Conservation (phyloP, 2,329 filamentous ascomycete genomes). For the Botryosphaeria dothidea region DNA sequence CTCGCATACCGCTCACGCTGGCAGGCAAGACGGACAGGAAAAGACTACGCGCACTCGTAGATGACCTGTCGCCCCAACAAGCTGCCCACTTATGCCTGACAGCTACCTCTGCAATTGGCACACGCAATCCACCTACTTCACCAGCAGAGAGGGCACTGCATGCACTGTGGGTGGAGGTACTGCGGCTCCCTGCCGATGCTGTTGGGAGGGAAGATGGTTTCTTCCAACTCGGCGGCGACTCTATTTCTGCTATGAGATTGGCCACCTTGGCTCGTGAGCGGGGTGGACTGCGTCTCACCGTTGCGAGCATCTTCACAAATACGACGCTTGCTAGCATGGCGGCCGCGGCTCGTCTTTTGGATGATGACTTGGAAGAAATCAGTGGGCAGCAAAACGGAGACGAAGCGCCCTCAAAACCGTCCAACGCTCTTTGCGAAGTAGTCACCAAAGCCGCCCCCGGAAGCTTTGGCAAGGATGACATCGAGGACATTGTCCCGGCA, state of each 20-base stretch:
- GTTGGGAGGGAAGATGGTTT: conserved; percentile 18
- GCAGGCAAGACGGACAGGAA: conserved; percentile 38
- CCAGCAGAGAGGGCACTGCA: conserved; percentile 20
- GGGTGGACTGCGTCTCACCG: conserved; percentile 16
- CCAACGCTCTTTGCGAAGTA: not conserved
- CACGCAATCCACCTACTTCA: not conserved
- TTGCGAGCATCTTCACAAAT: conserved; percentile 25
- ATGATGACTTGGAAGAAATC: conserved; percentile 25
- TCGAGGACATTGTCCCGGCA: not conserved
- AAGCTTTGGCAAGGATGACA: not conserved
- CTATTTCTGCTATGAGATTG: not conserved
- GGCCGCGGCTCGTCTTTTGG: not conserved
- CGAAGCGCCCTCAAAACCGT: not conserved
- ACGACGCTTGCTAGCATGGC: conserved; percentile 23
- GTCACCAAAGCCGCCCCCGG: not conserved
- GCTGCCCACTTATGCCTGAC: no score
- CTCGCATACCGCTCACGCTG: conserved; percentile 34
- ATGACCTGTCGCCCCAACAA: not conserved
- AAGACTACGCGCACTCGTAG: conserved; percentile 5
- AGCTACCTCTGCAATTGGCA: no score
- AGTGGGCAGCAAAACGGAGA: no score
- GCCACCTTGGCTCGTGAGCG: not conserved
- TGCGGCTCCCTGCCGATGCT: conserved; percentile 17
- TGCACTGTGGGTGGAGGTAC: conserved; percentile 24
- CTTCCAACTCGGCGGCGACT: conserved; percentile 2